These are phyloP conservation scores for Zasmidium angulare DNA, from an alignment of 2,329 filamentous ascomycete species.

Conservation along the genomic window DNA sequence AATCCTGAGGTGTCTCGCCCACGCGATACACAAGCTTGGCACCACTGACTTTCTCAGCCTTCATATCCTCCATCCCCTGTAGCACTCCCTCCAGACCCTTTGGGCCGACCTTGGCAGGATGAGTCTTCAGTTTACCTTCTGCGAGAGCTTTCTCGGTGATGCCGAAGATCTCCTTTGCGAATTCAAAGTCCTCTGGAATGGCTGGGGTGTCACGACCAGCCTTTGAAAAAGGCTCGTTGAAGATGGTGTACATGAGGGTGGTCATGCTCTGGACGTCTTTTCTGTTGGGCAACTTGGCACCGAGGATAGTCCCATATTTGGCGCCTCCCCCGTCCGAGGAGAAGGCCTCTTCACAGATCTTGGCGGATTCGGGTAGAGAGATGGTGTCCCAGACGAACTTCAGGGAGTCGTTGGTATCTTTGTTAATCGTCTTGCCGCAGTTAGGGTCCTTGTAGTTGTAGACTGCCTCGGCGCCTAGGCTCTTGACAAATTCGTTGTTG, in stretches of 20 bases:
- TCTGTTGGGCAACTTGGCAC: slow-evolving; percentile 22
- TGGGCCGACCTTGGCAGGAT: slow-evolving; percentile 42
- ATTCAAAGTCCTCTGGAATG: slow-evolving; percentile 41
- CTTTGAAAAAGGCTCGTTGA: slow-evolving; percentile 26
- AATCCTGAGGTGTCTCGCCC: slow-evolving; percentile 23
- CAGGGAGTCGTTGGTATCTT: slow-evolving; percentile 26
- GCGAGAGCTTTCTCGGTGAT: slow-evolving; percentile 43
- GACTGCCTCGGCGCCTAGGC: slow-evolving; percentile 47
- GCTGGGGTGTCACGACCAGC: slow-evolving; percentile 22
- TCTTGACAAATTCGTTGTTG: slow-evolving; percentile 49
- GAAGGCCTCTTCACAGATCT: slow-evolving; percentile 28
- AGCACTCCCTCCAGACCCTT: slow-evolving; percentile 47
- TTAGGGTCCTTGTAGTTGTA: slow-evolving; percentile 51
- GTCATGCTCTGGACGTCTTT: slow-evolving; percentile 19
- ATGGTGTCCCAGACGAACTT: slow-evolving; percentile 29
- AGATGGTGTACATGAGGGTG: slow-evolving; percentile 32
- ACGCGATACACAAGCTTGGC: slow-evolving; percentile 49
- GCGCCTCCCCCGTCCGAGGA: slow-evolving; percentile 21
- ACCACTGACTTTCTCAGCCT: slow-evolving; percentile 46
- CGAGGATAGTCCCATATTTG: slow-evolving; percentile 26
- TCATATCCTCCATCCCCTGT: slow-evolving; percentile 46
- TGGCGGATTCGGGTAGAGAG: slow-evolving; percentile 19
- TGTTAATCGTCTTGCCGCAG: slow-evolving; percentile 45
- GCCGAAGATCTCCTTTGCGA: slow-evolving; percentile 42
- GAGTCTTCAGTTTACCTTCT: slow-evolving; percentile 46